phyloP scores from a whole-genome alignment of 345 rosid genomes.

The Gossypium bickii region DNA sequence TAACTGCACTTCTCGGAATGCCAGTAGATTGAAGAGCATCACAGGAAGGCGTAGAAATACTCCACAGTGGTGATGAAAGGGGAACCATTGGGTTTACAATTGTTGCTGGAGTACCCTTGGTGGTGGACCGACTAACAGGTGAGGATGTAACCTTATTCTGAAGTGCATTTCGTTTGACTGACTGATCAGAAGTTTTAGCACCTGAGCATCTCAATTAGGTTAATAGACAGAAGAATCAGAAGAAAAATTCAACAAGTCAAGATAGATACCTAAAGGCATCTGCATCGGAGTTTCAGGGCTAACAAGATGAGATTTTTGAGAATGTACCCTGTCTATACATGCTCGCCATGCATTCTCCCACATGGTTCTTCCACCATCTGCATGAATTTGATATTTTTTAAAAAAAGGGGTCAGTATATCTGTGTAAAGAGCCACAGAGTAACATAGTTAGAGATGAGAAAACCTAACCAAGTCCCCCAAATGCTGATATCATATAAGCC shows the following conservation, averaged over 20 bases:
- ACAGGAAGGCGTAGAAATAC: slow-evolving; percentile 47
- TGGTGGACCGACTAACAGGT: slow-evolving; percentile 42
- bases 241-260: slow-evolving; percentile 1
- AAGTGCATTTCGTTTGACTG: slow-evolving; percentile 37
- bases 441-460: slow-evolving; percentile 13
- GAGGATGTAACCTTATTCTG: slow-evolving; percentile 50
- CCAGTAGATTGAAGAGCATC: slow-evolving; percentile 53
- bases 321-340: slow-evolving; percentile 50
- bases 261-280: slow-evolving; percentile 54
- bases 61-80: slow-evolving; percentile 85
- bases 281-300: slow-evolving; percentile 72
- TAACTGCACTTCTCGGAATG: slow-evolving; percentile 52
- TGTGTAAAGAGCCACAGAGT: background rate
- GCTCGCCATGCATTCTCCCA: slow-evolving; percentile 86
- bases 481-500: slow-evolving; percentile 93
- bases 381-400: background rate
- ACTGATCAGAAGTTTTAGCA: slow-evolving; percentile 44
- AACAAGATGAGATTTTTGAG: slow-evolving; percentile 44
- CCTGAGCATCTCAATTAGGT: slow-evolving; percentile 26
- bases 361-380: slow-evolving; percentile 74
- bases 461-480: slow-evolving; percentile 83
- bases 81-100: slow-evolving; percentile 50
- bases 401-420: slow-evolving; percentile 15
- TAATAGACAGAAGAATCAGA: background rate
- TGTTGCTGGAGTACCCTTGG: slow-evolving; percentile 51